Evolutionary conservation across 768 basidiomycete species (phyloP).

Genomic region (Leccinum barrowsii): DNA sequence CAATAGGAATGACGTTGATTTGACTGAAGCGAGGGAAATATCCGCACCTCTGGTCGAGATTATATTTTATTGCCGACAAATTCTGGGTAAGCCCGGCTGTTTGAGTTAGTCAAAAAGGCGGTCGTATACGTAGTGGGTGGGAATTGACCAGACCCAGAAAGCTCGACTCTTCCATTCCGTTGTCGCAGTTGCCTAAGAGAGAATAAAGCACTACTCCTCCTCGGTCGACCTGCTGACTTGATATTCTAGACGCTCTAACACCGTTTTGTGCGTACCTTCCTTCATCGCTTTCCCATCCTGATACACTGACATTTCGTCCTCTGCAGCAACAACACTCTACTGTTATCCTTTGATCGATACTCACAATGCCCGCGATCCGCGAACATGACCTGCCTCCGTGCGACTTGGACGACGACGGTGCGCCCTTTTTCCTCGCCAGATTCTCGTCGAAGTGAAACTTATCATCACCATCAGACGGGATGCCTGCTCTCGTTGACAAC

Average conservation of each 20-base stretch:
- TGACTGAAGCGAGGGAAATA: conserved; percentile 7
- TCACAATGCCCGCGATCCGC: conserved; percentile 26
- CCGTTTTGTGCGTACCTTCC: conserved; percentile 20
- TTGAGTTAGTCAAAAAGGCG: not conserved
- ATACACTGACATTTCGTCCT: conserved; percentile 10
- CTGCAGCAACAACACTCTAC: not conserved
- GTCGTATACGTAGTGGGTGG: conserved; percentile 19
- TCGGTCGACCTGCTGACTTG: conserved; percentile 20
- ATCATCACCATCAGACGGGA: conserved; percentile 34
- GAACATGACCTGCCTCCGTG: conserved; percentile 25
- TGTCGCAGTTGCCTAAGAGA: conserved; percentile 34
- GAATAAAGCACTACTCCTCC: conserved; percentile 30
- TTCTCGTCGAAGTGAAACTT: conserved; percentile 8
- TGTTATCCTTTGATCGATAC: not conserved
- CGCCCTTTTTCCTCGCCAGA: not conserved
- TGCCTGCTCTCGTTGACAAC: conserved; percentile 53
- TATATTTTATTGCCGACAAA: no score
- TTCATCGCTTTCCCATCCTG: conserved; percentile 6
- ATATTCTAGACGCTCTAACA: conserved; percentile 26
- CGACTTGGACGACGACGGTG: conserved; percentile 38
- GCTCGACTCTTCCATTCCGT: conserved; percentile 27
- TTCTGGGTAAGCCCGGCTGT: no score
- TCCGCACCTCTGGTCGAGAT: not conserved
- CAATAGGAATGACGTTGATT: not conserved
- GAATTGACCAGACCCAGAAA: conserved; percentile 27